phyloP scores from a whole-genome alignment of 2,329 filamentous ascomycete genomes.

The Hymenoscyphus scutula region DNA sequence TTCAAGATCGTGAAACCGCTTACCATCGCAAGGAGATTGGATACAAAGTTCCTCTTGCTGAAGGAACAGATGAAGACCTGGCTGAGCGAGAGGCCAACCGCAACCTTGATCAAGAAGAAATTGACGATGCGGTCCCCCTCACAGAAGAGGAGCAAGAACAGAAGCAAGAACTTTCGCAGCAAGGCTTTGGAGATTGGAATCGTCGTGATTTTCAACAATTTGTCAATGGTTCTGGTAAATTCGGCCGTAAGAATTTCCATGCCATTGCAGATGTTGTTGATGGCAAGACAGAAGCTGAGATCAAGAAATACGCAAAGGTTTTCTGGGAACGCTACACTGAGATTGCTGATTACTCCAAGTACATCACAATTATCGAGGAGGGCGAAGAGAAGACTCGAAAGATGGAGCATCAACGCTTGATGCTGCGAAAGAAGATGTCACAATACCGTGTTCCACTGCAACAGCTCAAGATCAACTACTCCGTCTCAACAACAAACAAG shows the following conservation, averaged over 20 bases:
- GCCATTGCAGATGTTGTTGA: constrained; percentile 87
- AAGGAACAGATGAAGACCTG: constrained; percentile 83
- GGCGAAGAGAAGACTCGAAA: constrained; percentile 88
- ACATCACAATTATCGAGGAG: constrained; percentile 84
- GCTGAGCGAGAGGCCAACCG: constrained; percentile 85
- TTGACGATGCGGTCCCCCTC: constrained; percentile 84
- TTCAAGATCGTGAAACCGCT: constrained; percentile 95
- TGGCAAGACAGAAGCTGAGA: constrained; percentile 80
- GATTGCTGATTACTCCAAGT: constrained; percentile 84
- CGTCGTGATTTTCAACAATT: constrained; percentile 98
- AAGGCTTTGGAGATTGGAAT: constrained; percentile 95
- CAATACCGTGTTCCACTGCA: constrained; percentile 97
- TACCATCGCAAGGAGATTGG: constrained; percentile 95
- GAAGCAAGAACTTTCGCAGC: constrained; percentile 75
- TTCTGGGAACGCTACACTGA: constrained; percentile 97
- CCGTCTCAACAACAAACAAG: constrained; percentile 98
- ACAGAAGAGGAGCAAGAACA: constrained; percentile 87
- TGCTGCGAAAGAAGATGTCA: constrained; percentile 91
- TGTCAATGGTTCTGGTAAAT: constrained; percentile 90
- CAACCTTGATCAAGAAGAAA: constrained; percentile 83
- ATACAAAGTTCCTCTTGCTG: constrained; percentile 87
- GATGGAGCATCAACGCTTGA: constrained; percentile 87
- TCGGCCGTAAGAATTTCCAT: constrained; percentile 81
- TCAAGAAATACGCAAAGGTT: constrained; percentile 87
- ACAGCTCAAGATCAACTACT: constrained; percentile 98